phyloP scores from a whole-genome alignment of 257 asterid species.

The Nicotiana obtusifolia region DNA sequence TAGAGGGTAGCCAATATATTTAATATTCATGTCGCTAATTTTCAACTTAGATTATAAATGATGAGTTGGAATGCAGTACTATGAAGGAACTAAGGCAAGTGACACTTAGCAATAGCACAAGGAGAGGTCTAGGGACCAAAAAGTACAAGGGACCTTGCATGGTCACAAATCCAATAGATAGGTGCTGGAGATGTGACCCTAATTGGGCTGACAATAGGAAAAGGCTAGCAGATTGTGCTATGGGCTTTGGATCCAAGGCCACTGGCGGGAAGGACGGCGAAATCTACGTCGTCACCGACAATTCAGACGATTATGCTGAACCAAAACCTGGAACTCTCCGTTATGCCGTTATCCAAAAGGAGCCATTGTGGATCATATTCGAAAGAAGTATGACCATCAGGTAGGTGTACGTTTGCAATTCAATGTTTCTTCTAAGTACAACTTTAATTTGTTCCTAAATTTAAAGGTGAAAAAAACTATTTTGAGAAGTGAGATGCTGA shows the following conservation, averaged over 20 bases:
- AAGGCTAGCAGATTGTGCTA: slow-evolving; percentile 50
- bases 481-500: too few species aligned
- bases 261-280: slow-evolving; percentile 53
- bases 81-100: slow-evolving; percentile 18
- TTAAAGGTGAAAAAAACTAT: too few species aligned
- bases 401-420: background rate
- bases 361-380: slow-evolving; percentile 62
- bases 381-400: slow-evolving; percentile 34
- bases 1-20: too few species aligned
- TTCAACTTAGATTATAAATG: background rate
- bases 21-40: background rate
- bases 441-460: too few species aligned
- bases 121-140: slow-evolving; percentile 33
- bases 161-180: slow-evolving; percentile 58
- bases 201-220: slow-evolving; percentile 51
- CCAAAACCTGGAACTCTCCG: slow-evolving; percentile 67
- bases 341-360: slow-evolving; percentile 55
- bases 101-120: slow-evolving; percentile 18
- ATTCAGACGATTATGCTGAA: slow-evolving; percentile 39
- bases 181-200: slow-evolving; percentile 60
- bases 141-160: slow-evolving; percentile 37
- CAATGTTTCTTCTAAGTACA: background rate
- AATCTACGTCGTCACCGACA: slow-evolving; percentile 41
- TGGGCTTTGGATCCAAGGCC: slow-evolving; percentile 56
- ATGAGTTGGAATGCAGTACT: slow-evolving; percentile 4